These are phyloP conservation scores for Lentinula boryana DNA, from an alignment of 768 basidiomycete species.

Conservation along the genomic window DNA sequence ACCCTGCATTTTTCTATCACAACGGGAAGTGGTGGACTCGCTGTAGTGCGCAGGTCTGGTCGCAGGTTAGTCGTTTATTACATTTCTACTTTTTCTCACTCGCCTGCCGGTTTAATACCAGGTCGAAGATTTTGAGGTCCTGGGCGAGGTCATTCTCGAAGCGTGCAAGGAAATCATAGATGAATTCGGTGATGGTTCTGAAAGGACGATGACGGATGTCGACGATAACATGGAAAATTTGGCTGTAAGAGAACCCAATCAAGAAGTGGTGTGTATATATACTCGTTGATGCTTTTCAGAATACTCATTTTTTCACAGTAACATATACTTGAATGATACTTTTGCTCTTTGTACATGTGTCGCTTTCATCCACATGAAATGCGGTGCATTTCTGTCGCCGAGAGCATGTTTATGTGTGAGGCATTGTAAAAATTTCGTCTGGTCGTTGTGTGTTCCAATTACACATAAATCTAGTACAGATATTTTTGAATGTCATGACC, in stretches of 20 bases:
- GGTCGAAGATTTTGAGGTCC: constrained; percentile 14
- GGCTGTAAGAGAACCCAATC: neutral
- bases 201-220: neutral
- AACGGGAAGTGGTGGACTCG: constrained; percentile 34
- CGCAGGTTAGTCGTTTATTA: constrained; percentile 21
- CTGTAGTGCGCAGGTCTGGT: constrained; percentile 35
- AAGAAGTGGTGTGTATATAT: neutral
- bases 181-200: constrained; percentile 2
- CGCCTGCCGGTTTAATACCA: neutral
- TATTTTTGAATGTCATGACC: too few species aligned
- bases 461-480: too few species aligned
- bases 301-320: too few species aligned
- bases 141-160: constrained; percentile 8
- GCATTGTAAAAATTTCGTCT: too few species aligned
- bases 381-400: too few species aligned
- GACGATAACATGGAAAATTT: neutral
- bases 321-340: too few species aligned
- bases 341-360: too few species aligned
- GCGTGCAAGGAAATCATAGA: constrained; percentile 7
- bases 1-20: constrained; percentile 27
- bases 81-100: neutral
- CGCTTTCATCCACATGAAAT: too few species aligned
- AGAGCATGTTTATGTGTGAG: too few species aligned
- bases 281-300: too few species aligned
- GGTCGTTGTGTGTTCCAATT: too few species aligned